A percentile compares a stretch with the other conserved stretches of the same genome.
Conservation (phyloP, 2,329 filamentous ascomycete genomes). For the Fonsecaea erecta region DNA sequence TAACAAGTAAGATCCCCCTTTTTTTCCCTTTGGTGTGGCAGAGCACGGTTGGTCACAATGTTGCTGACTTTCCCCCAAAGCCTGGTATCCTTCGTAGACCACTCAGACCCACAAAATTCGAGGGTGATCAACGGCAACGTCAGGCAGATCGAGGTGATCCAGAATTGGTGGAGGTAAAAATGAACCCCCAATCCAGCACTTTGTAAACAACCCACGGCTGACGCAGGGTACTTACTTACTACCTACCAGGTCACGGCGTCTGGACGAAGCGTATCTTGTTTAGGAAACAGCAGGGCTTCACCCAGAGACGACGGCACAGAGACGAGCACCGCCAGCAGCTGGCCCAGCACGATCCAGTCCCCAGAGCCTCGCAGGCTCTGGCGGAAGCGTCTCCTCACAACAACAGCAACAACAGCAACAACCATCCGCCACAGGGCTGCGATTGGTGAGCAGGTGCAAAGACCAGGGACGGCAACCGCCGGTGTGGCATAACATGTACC, state of each 20-base stretch:
- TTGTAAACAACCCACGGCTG: not conserved
- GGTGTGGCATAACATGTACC: not conserved
- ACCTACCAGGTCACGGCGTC: not conserved
- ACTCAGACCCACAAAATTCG: not conserved
- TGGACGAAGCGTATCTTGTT: not conserved
- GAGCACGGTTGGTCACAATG: not conserved
- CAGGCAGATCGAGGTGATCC: conserved; percentile 7
- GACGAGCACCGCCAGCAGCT: not conserved
- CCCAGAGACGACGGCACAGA: not conserved
- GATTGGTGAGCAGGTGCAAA: not conserved
- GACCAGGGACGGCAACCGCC: not conserved
- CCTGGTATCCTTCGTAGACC: not conserved
- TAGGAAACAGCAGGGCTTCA: not conserved
- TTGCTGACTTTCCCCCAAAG: not conserved
- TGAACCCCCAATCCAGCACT: not conserved
- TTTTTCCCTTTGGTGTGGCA: not conserved
- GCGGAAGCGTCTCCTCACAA: not conserved
- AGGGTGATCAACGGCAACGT: not conserved
- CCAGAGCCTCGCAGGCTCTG: too few relatives aligned
- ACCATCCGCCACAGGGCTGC: not conserved
- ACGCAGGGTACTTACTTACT: not conserved
- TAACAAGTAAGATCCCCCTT: not conserved
- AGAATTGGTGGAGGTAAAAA: conserved; percentile 1
- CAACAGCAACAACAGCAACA: not conserved
- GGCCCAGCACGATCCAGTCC: not conserved